Evolutionary conservation across 148 eudicot genomes (phyloP).

Genomic region (Arctostaphylos glauca): DNA sequence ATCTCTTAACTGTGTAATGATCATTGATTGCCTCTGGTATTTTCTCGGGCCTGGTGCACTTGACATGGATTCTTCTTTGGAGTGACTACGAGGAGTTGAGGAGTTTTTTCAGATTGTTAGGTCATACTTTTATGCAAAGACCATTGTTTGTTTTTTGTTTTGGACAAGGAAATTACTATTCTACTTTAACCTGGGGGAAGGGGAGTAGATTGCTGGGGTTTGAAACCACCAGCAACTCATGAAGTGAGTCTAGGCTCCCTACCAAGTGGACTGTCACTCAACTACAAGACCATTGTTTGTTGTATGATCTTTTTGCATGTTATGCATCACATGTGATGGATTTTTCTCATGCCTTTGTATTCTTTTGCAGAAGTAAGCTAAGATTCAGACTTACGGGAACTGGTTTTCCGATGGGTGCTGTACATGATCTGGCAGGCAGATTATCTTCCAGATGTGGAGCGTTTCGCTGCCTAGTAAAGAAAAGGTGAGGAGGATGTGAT

Average conservation of each 20-base stretch:
- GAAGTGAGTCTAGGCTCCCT: too few species aligned
- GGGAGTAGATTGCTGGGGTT: too few species aligned
- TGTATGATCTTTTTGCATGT: neutral
- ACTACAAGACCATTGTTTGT: neutral
- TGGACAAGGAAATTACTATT: too few species aligned
- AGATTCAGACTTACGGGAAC: conserved; percentile 4
- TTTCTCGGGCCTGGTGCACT: neutral
- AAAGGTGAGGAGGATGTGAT: neutral
- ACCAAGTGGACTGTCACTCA: too few species aligned
- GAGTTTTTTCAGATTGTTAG: neutral
- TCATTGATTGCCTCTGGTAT: neutral
- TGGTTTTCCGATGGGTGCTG: neutral
- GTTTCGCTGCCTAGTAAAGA: neutral
- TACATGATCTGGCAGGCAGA: neutral
- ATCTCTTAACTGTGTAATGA: neutral
- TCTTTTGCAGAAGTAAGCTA: neutral
- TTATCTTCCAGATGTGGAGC: conserved; percentile 11
- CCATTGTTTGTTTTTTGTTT: neutral
- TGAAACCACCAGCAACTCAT: too few species aligned
- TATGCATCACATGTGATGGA: neutral
- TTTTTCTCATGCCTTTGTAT: neutral
- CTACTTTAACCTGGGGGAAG: too few species aligned
- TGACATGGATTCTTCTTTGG: neutral
- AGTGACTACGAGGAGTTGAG: neutral
- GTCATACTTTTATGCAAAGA: neutral